Evolutionary conservation across 2,329 filamentous ascomycete genomes (phyloP).

Genomic region (Colletotrichum higginsianum): DNA sequence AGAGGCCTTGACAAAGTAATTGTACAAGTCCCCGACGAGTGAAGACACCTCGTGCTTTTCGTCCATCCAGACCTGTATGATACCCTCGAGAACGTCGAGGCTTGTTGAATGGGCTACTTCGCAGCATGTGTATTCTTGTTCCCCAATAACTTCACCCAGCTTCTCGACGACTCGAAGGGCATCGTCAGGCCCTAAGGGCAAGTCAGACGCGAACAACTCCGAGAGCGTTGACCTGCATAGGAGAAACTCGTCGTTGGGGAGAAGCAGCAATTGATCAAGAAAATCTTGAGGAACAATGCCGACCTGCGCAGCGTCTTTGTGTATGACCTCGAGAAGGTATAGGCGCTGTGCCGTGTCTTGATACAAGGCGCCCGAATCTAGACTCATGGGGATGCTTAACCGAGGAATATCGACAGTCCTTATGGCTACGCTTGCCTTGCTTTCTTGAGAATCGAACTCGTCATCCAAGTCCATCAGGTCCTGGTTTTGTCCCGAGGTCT

Average conservation of each 20-base stretch:
- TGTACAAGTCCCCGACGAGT: constrained; percentile 82
- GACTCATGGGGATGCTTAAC: constrained; percentile 57
- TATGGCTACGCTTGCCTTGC: constrained; percentile 57
- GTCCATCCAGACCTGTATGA: constrained; percentile 75
- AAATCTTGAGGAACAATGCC: constrained; percentile 66
- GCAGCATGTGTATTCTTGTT: constrained; percentile 77
- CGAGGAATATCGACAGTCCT: constrained; percentile 62
- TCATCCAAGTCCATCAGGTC: constrained; percentile 79
- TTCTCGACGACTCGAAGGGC: constrained; percentile 64
- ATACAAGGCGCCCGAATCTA: constrained; percentile 64
- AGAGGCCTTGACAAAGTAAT: constrained; percentile 79
- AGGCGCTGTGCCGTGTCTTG: constrained; percentile 63
- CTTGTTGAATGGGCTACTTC: constrained; percentile 80
- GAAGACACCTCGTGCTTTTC: constrained; percentile 73
- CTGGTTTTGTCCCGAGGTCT: constrained; percentile 53
- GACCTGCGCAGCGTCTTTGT: constrained; percentile 60
- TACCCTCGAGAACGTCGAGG: constrained; percentile 76
- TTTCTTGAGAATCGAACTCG: constrained; percentile 73
- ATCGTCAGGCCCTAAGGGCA: constrained; percentile 63
- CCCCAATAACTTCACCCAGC: constrained; percentile 66
- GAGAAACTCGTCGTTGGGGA: constrained; percentile 69
- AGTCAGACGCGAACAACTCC: constrained; percentile 69
- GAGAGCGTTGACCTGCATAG: constrained; percentile 64
- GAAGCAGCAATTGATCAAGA: constrained; percentile 63
- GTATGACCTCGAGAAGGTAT: constrained; percentile 59